phyloP scores from a whole-genome alignment of 345 rosid genomes.

The Theobroma cacao region DNA sequence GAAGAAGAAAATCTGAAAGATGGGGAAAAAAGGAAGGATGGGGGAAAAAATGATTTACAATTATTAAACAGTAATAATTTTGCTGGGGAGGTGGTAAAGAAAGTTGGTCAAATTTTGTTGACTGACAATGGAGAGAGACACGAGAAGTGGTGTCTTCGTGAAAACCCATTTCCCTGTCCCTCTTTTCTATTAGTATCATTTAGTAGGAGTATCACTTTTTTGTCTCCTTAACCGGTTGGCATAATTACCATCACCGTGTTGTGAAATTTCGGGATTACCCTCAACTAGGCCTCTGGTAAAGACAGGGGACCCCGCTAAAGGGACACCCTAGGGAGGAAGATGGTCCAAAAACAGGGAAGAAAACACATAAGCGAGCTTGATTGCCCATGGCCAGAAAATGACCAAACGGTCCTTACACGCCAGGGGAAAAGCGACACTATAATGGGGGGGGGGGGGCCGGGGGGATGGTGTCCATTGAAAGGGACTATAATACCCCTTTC shows the following conservation, averaged over 20 bases:
- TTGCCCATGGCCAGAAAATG: conserved; percentile 1
- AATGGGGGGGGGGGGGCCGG: not conserved
- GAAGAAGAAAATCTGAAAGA: too few species aligned
- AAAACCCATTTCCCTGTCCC: conserved; percentile 12
- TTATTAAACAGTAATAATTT: conserved; percentile 44
- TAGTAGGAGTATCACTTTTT: not conserved
- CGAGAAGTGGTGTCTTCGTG: conserved; percentile 20
- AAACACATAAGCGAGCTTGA: not conserved
- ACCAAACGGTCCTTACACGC: conserved; percentile 14
- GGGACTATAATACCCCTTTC: not conserved
- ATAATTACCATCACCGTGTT: not conserved
- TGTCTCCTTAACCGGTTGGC: too few species aligned
- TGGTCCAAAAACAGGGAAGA: conserved; percentile 1
- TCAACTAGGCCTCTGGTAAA: not conserved
- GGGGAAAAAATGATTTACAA: conserved; percentile 31
- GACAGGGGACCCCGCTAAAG: not conserved
- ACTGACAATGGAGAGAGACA: conserved; percentile 36
- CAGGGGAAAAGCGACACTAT: conserved; percentile 13
- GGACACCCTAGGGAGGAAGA: not conserved
- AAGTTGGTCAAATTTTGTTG: conserved; percentile 44
- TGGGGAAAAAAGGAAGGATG: not conserved
- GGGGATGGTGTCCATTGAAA: not conserved
- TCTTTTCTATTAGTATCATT: not conserved
- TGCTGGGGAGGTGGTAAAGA: conserved; percentile 28
- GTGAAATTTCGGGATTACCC: conserved; percentile 1